Conservation (phyloP, 2,329 filamentous ascomycete species). For the Tympanopsis confertula region DNA sequence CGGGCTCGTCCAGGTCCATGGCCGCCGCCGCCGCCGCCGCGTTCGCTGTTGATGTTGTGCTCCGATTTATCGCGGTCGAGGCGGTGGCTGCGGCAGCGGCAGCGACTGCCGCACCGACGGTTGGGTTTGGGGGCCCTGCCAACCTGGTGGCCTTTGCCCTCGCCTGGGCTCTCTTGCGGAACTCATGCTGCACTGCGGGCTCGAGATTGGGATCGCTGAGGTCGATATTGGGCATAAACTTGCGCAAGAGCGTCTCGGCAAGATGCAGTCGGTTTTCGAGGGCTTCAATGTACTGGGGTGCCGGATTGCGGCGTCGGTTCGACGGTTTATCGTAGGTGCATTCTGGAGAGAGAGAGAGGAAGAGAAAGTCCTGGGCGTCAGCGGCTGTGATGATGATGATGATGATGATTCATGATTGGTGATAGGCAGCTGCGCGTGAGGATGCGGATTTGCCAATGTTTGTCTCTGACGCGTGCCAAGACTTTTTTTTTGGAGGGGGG, state of each 20-base stretch:
- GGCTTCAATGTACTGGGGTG: slow-evolving; percentile 85
- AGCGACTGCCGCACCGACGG: not conserved
- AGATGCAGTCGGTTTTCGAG: slow-evolving; percentile 73
- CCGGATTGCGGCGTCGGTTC: slow-evolving; percentile 79
- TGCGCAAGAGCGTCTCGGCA: slow-evolving; percentile 67
- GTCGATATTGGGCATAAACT: slow-evolving; percentile 73
- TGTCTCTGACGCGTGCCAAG: too few species aligned
- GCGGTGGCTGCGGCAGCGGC: slow-evolving; percentile 10
- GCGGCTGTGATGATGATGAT: too few species aligned
- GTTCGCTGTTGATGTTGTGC: slow-evolving; percentile 7
- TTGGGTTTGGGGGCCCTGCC: not conserved
- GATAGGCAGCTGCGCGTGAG: too few species aligned
- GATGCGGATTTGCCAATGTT: too few species aligned
- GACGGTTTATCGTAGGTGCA: slow-evolving; percentile 94
- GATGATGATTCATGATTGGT: too few species aligned
- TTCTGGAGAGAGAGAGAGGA: slow-evolving; percentile 36
- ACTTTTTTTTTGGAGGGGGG: too few species aligned
- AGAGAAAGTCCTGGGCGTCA: not conserved
- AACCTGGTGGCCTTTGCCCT: slow-evolving; percentile 7
- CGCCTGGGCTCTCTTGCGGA: slow-evolving; percentile 14
- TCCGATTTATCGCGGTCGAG: slow-evolving; percentile 8
- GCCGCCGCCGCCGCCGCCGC: slow-evolving; percentile 3
- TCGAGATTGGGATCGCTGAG: slow-evolving; percentile 78
- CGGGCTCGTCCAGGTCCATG: slow-evolving; percentile 7
- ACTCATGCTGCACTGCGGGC: slow-evolving; percentile 60